Percentiles rank a stretch among this genome's conserved stretches.
Evolutionary conservation across 1,284 basidiomycete species (phyloP).

Genomic region (Naganishia liquefaciens): DNA sequence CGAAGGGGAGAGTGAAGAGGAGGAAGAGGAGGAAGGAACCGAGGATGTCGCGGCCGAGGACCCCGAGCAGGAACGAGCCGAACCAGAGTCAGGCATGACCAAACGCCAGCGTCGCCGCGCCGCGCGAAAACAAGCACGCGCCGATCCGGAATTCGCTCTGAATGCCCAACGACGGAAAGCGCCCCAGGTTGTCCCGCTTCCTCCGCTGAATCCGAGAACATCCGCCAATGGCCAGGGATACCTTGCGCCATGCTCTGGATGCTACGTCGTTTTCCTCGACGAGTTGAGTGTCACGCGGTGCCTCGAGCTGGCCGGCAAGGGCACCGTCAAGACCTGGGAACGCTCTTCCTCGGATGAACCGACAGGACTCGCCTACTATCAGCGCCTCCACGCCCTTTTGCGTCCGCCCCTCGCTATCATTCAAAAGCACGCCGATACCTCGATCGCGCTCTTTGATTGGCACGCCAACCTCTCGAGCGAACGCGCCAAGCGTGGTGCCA

Average conservation of each 20-base stretch:
- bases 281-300: constrained; percentile 33
- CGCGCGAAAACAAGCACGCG: constrained; percentile 43
- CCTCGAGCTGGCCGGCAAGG: constrained; percentile 29
- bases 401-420: constrained; percentile 72
- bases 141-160: constrained; percentile 36
- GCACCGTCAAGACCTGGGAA: constrained; percentile 25
- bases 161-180: constrained; percentile 59
- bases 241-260: constrained; percentile 38
- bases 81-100: constrained; percentile 47
- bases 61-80: constrained; percentile 45
- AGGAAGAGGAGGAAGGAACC: constrained; percentile 43
- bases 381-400: constrained; percentile 62
- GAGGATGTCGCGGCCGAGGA: constrained; percentile 54
- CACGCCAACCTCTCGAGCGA: constrained; percentile 54
- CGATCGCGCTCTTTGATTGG: constrained; percentile 73
- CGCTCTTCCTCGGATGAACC: constrained; percentile 52
- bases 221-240: constrained; percentile 34
- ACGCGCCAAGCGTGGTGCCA: constrained; percentile 63
- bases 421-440: constrained; percentile 71
- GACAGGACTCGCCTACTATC: constrained; percentile 70
- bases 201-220: constrained; percentile 39
- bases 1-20: constrained; percentile 34
- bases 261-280: constrained; percentile 69
- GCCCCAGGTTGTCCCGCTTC: constrained; percentile 48
- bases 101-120: constrained; percentile 59